Percentiles rank a stretch among this genome's conserved stretches.
These are phyloP conservation scores for Alternaria panax DNA, from an alignment of 2,329 filamentous ascomycete species.

Conservation along the genomic window DNA sequence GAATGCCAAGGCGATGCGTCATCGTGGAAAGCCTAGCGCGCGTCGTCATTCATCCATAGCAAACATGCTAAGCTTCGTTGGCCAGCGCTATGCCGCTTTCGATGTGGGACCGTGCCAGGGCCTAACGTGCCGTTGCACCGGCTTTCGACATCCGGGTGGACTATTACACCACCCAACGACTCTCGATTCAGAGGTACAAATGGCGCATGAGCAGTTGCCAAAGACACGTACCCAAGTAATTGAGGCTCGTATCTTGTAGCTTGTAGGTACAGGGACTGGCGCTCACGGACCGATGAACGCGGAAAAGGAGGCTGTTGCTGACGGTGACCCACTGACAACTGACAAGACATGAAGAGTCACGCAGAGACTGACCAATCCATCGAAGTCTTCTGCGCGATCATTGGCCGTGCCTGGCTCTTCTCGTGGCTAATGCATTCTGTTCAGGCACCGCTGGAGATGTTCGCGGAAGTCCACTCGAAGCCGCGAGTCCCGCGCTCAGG, in stretches of 20 bases:
- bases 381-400: not conserved
- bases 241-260: not conserved
- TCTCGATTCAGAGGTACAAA: not conserved
- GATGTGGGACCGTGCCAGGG: not conserved
- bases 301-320: not conserved
- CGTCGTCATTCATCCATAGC: not conserved
- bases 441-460: not conserved
- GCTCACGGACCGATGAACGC: not conserved
- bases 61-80: not conserved
- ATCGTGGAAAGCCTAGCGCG: not conserved
- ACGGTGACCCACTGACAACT: not conserved
- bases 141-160: not conserved
- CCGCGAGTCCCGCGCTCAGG: not conserved
- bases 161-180: not conserved
- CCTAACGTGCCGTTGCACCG: not conserved
- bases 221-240: not conserved
- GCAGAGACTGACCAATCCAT: not conserved
- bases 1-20: not conserved
- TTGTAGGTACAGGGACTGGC: not conserved
- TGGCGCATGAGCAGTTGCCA: not conserved
- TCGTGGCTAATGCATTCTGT: not conserved
- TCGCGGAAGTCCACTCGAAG: not conserved
- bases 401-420: not conserved
- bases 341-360: not conserved
- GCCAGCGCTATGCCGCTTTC: not conserved